Evolutionary conservation across 2,329 filamentous ascomycete genomes (phyloP), one percentile per base, ranked within the genome.

Genomic region (Chlorencoelia australis): DNA sequence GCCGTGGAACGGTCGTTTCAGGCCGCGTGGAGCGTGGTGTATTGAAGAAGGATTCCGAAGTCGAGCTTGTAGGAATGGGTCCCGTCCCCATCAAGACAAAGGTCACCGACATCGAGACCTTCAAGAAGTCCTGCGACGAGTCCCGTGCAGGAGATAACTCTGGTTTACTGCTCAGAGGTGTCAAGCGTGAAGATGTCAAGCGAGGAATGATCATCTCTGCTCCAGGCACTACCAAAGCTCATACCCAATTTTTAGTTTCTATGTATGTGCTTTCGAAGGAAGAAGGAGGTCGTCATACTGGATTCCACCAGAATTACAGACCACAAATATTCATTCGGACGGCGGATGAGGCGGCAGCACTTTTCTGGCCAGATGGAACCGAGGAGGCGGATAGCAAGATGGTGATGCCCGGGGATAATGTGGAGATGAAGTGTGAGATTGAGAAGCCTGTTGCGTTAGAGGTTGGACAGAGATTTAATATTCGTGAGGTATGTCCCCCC

Each of bases 41-140:
- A 40, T 69, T 98, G 58, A 96, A 94, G 83, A 85, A 78, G 66
- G 91, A 98, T 61, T 73, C 79, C 47, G 91, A 98, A 59, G 78
- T 98, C 50, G 91, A 98, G 72, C 75, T 98, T 47, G 75, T 98
- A 44, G 91, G 91, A 60, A 94, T 91, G 71, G 78, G 80, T 51
- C 64, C 67, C 39, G 73, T 78, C 30, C 67, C 85, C 50, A 84
- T 96, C 72, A 95, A 93, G 79, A 96, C 91, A 64, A 96, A 95
- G 74, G 89, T 98, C 49, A 98, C 91, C 57, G 93, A 98, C 59
- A 96, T 98, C 52, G 91, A 98, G 73, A 98, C 89, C 49, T 98
- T 98, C 75, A 95, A 96, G 76, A 98, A 98, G 77, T 93, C 87
- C 33, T 96, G 91, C 65, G 88, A 95, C 41, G 86, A 94, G 67